phyloP scores from a whole-genome alignment of 2,329 filamentous ascomycete genomes.

The Pseudopithomyces chartarum region DNA sequence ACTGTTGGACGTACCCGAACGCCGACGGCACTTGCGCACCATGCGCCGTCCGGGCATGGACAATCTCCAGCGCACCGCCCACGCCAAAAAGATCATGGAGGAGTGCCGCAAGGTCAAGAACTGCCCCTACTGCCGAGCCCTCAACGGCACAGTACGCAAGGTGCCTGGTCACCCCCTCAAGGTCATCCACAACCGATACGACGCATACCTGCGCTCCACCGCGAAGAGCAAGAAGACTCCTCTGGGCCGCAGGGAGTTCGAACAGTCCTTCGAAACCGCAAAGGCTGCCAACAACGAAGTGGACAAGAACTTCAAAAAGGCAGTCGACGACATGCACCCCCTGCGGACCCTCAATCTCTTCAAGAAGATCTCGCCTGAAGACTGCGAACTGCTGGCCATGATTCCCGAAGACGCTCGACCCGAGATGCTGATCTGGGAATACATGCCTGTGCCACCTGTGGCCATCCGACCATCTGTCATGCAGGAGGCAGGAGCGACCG shows the following conservation, averaged over 20 bases:
- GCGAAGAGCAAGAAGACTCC: conserved; percentile 84
- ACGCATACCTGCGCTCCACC: conserved; percentile 84
- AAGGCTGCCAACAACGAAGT: conserved; percentile 79
- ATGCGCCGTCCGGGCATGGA: conserved; percentile 82
- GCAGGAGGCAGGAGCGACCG: conserved; percentile 90
- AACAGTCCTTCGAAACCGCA: conserved; percentile 81
- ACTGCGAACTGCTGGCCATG: conserved; percentile 90
- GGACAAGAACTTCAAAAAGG: conserved; percentile 89
- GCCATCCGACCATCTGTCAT: conserved; percentile 93
- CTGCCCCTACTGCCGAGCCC: conserved; percentile 78
- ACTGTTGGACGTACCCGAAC: conserved; percentile 79
- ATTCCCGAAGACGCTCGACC: conserved; percentile 85
- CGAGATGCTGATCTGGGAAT: conserved; percentile 98
- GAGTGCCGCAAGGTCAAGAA: conserved; percentile 85
- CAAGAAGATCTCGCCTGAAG: conserved; percentile 79
- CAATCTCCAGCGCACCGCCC: conserved; percentile 79
- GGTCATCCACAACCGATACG: conserved; percentile 91
- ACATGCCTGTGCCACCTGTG: conserved; percentile 89
- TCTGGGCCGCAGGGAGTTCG: conserved; percentile 80
- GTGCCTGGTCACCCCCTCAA: conserved; percentile 82
- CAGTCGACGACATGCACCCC: conserved; percentile 92
- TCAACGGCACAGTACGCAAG: conserved; percentile 93
- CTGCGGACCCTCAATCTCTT: conserved; percentile 88
- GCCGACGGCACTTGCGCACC: conserved; percentile 76
- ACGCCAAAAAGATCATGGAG: conserved; percentile 86